Conservation (phyloP, 208 protist genomes). For the Entamoeba invadens region DNA sequence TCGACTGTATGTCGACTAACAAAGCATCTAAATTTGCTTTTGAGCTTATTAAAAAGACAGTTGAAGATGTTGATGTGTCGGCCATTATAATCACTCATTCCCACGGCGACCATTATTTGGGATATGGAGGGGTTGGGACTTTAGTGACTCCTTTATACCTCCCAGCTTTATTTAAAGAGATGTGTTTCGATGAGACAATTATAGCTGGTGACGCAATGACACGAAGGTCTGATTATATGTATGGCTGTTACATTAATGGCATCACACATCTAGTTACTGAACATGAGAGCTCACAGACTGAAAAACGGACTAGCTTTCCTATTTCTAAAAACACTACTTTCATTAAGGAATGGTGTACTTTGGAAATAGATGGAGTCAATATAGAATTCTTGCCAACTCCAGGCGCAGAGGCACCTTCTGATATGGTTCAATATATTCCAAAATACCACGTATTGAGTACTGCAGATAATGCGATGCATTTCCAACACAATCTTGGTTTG, state of each 20-base stretch:
- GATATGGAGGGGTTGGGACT: neutral
- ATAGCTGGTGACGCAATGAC: neutral
- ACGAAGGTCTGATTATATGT: neutral
- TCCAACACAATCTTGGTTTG: neutral
- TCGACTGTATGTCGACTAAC: neutral
- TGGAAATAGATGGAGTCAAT: neutral
- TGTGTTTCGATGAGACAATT: neutral
- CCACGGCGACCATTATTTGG: neutral
- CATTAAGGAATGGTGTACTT: neutral
- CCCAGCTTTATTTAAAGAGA: neutral
- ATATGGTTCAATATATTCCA: neutral
- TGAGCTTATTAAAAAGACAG: neutral
- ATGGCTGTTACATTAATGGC: neutral
- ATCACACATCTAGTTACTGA: no score
- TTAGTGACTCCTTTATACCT: neutral
- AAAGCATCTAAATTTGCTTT: neutral
- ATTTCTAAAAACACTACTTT: neutral
- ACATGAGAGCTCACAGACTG: neutral
- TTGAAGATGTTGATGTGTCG: neutral
- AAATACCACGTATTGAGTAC: neutral
- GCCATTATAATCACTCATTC: slow-evolving; percentile 6
- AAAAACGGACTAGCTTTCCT: neutral
- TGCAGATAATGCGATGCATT: neutral
- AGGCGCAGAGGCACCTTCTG: neutral
- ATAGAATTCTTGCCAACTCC: neutral